A percentile compares a stretch with the other conserved stretches of the same genome.
These are phyloP conservation scores for Neckera pumila DNA, from an alignment of 225 moss, liverwort and hornwort genomes.

Conservation along the genomic window DNA sequence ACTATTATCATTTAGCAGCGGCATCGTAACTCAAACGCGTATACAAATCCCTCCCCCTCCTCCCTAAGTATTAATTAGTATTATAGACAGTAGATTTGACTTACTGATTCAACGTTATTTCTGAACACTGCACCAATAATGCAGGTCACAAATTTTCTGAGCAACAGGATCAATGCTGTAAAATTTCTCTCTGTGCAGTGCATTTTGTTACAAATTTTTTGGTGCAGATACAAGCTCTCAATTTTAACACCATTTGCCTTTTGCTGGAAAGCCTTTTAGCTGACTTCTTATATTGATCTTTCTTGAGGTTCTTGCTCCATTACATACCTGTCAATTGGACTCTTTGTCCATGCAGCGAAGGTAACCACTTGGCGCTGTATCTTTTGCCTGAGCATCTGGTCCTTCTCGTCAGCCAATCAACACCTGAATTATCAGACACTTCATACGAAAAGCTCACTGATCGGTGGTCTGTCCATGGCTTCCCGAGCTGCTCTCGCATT, in stretches of 20 bases:
- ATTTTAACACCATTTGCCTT: background rate
- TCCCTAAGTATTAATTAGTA: background rate
- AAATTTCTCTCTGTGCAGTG: background rate
- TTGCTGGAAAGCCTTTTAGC: background rate
- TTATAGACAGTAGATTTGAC: background rate
- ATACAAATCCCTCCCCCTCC: background rate
- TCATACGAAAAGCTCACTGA: slow-evolving; percentile 60
- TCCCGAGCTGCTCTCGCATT: slow-evolving; percentile 45
- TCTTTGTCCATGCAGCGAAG: background rate
- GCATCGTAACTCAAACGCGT: background rate
- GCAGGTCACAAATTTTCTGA: background rate
- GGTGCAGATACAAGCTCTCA: background rate
- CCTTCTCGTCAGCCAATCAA: background rate
- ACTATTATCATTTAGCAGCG: background rate
- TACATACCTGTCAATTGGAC: background rate
- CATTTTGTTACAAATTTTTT: background rate
- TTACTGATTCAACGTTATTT: background rate
- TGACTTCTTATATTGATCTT: background rate
- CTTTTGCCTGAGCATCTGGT: background rate
- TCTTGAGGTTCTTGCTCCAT: background rate
- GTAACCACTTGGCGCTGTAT: background rate
- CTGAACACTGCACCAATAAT: background rate
- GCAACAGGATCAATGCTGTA: background rate
- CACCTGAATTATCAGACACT: background rate
- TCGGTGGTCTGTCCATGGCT: slow-evolving; percentile 72